A percentile compares a stretch with the other conserved stretches of the same genome.
phyloP scores from a whole-genome alignment of 2,329 filamentous ascomycete genomes.

The Capronia americana region DNA sequence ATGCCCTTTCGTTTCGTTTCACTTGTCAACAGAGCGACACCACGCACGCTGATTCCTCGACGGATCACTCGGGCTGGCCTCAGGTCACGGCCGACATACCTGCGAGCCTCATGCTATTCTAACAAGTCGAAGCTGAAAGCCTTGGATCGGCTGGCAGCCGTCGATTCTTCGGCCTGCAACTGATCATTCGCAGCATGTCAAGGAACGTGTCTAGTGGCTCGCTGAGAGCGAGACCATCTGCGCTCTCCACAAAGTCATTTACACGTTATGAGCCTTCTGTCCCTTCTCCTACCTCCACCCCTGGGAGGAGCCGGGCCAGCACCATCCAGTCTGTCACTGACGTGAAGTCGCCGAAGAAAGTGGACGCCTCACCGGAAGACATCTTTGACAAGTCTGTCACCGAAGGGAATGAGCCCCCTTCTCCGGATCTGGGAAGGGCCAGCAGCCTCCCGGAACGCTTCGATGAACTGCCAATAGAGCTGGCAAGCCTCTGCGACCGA shows the following conservation, averaged over 20 bases:
- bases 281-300: slow-evolving; percentile 33
- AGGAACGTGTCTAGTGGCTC: slow-evolving; percentile 31
- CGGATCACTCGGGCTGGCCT: slow-evolving; percentile 28
- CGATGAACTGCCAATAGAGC: slow-evolving; percentile 91
- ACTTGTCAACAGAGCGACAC: slow-evolving; percentile 18
- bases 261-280: slow-evolving; percentile 44
- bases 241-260: slow-evolving; percentile 50
- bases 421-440: slow-evolving; percentile 42
- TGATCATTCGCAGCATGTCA: slow-evolving; percentile 55
- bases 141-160: slow-evolving; percentile 13
- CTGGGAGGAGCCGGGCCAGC: slow-evolving; percentile 40
- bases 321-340: slow-evolving; percentile 32
- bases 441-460: slow-evolving; percentile 67
- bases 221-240: slow-evolving; percentile 42
- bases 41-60: slow-evolving; percentile 22
- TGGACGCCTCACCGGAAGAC: slow-evolving; percentile 44
- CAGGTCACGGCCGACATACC: slow-evolving; percentile 6
- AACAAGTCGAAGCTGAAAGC: not conserved
- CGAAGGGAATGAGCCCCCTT: slow-evolving; percentile 42
- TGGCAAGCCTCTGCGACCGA: slow-evolving; percentile 86
- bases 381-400: slow-evolving; percentile 53
- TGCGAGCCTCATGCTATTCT: slow-evolving; percentile 2
- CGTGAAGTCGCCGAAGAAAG: slow-evolving; percentile 37
- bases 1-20: slow-evolving; percentile 19
- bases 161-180: slow-evolving; percentile 1